Conservation (phyloP, 352 stramenopile genomes). For the Globisporangium rhizosaccharum region DNA sequence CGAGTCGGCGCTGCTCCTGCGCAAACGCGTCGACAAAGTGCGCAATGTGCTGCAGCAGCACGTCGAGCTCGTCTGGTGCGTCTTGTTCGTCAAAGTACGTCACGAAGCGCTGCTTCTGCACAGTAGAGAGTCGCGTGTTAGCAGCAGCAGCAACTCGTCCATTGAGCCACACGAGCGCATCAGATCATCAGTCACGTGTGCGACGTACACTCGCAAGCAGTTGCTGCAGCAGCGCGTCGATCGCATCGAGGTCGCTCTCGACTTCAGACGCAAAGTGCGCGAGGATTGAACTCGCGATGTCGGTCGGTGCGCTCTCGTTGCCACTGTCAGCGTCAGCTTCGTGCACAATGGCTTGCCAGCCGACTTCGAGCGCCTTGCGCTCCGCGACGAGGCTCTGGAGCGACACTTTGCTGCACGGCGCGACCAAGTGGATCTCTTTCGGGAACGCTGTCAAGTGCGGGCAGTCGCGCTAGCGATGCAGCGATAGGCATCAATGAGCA, state of each 20-base stretch:
- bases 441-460: conserved; percentile 54
- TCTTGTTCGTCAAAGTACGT: conserved; percentile 78
- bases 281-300: conserved; percentile 33
- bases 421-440: conserved; percentile 53
- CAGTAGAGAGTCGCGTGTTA: not conserved
- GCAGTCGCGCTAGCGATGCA: conserved; percentile 41
- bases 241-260: conserved; percentile 43
- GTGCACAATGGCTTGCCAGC: conserved; percentile 44
- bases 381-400: conserved; percentile 49
- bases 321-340: conserved; percentile 35
- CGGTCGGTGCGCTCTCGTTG: not conserved
- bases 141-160: not conserved
- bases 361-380: conserved; percentile 49
- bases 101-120: conserved; percentile 57
- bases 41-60: conserved; percentile 53
- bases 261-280: conserved; percentile 54
- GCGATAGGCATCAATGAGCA: not conserved
- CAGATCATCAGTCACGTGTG: not conserved
- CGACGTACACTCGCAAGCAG: conserved; percentile 44
- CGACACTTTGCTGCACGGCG: conserved; percentile 64
- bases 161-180: not conserved
- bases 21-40: conserved; percentile 58
- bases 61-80: conserved; percentile 55
- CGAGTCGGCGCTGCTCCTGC: conserved; percentile 43
- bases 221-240: conserved; percentile 40